phyloP scores from a whole-genome alignment of 164 flowering plant genomes.

The grape (Vitis vinifera) region DNA sequence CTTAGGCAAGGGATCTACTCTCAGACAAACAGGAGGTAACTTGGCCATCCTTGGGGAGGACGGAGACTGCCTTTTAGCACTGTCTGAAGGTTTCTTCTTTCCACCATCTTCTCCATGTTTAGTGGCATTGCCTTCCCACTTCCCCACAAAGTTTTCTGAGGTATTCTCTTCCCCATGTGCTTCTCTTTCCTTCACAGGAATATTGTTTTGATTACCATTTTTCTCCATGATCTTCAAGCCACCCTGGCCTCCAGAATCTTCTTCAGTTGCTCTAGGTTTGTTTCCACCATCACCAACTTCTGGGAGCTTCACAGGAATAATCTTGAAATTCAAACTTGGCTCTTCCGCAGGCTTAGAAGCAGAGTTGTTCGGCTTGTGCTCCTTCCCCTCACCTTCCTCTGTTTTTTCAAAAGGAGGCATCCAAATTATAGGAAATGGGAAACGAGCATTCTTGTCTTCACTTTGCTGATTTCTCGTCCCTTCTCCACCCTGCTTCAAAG shows the following conservation, averaged over 20 bases:
- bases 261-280: constrained; percentile 3
- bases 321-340: constrained; percentile 11
- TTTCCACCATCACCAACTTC: constrained; percentile 6
- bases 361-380: not conserved
- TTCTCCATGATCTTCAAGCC: constrained; percentile 3
- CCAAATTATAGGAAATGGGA: constrained; percentile 49
- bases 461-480: constrained; percentile 11
- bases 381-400: constrained; percentile 19
- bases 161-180: constrained; percentile 6
- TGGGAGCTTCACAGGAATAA: constrained; percentile 21
- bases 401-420: constrained; percentile 35
- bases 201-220: constrained; percentile 8
- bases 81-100: constrained; percentile 14
- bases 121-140: constrained; percentile 5
- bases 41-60: constrained; percentile 48
- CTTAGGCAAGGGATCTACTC: constrained; percentile 71
- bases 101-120: constrained; percentile 7
- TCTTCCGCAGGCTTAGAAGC: constrained; percentile 12
- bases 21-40: constrained; percentile 73
- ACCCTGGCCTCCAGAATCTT: not conserved
- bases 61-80: constrained; percentile 20
- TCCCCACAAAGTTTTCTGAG: constrained; percentile 4
- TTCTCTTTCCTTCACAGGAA: constrained; percentile 33
- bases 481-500: constrained; percentile 21
- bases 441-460: constrained; percentile 15